Evolutionary conservation across 139 green algal species (phyloP).

Genomic region (Eudorina sp.): DNA sequence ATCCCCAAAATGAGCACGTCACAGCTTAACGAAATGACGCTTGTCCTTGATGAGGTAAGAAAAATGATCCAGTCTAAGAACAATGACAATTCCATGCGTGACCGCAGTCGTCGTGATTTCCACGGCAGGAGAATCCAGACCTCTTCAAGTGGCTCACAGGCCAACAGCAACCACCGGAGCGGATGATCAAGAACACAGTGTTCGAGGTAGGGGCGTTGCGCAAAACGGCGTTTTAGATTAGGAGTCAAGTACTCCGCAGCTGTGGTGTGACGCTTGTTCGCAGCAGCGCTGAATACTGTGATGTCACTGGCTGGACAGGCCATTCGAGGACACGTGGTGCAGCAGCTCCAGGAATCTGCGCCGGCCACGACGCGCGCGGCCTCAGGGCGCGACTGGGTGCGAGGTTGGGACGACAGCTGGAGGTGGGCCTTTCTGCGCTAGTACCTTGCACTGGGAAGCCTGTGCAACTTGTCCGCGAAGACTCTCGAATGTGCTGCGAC

Average conservation of each 20-base stretch:
- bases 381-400: constrained; percentile 73
- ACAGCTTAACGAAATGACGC: constrained; percentile 64
- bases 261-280: too few species aligned
- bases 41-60: constrained; percentile 73
- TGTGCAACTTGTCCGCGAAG: too few species aligned
- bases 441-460: too few species aligned
- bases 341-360: constrained; percentile 63
- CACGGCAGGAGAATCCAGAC: constrained; percentile 88
- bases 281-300: too few species aligned
- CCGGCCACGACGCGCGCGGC: constrained; percentile 49
- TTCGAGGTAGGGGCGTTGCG: constrained; percentile 67
- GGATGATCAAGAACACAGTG: constrained; percentile 68
- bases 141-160: constrained; percentile 90
- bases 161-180: constrained; percentile 67
- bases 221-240: too few species aligned
- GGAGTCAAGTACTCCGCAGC: too few species aligned
- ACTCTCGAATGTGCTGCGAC: too few species aligned
- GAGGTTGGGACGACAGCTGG: constrained; percentile 81
- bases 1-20: constrained; percentile 66
- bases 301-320: too few species aligned
- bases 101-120: too few species aligned
- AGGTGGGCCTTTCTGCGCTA: too few species aligned
- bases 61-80: too few species aligned
- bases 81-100: too few species aligned
- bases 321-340: constrained; percentile 56